phyloP scores from a whole-genome alignment of 257 asterid genomes.

The Lavandula angustifolia region DNA sequence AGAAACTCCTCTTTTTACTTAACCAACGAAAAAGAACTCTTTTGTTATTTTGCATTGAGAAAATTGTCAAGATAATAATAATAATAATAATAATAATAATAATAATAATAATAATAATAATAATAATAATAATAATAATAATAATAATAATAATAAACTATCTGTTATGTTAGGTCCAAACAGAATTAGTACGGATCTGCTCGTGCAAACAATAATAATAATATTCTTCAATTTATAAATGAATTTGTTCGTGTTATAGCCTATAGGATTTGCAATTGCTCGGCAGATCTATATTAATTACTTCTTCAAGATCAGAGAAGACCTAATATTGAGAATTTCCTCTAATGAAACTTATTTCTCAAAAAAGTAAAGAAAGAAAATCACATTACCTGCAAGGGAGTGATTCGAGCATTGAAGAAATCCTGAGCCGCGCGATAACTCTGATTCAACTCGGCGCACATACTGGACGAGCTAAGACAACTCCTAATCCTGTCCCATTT shows the following conservation, averaged over 20 bases:
- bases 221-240: background rate
- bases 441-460: slow-evolving; percentile 77
- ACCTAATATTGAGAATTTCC: background rate
- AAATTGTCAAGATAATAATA: no score
- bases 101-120: no score
- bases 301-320: background rate
- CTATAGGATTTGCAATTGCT: no score
- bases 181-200: no score
- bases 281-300: no score
- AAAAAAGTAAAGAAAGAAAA: background rate
- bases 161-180: no score
- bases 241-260: no score
- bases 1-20: background rate
- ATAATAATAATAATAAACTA: background rate
- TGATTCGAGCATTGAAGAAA: slow-evolving; percentile 80
- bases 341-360: background rate
- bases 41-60: no score
- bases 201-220: background rate
- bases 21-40: no score
- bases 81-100: no score
- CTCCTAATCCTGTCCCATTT: slow-evolving; percentile 84
- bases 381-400: slow-evolving; percentile 71
- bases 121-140: no score
- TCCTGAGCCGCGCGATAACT: slow-evolving; percentile 83
- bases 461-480: slow-evolving; percentile 68